These are phyloP conservation scores for Euphorbia celastroides DNA, from an alignment of 441 rosid species.

Conservation along the genomic window DNA sequence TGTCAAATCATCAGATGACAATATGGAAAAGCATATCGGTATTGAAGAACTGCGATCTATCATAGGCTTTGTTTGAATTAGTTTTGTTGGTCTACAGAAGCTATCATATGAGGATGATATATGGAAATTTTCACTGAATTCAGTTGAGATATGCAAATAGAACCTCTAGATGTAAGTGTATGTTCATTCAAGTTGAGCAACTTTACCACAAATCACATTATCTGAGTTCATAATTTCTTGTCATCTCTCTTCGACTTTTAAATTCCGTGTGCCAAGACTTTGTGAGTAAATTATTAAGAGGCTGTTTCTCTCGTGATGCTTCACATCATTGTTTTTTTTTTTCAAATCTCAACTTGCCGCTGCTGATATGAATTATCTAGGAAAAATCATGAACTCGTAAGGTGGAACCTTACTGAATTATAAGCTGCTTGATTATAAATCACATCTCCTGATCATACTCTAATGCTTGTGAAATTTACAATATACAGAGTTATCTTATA, in stretches of 20 bases:
- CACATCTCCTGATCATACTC: no score
- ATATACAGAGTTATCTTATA: not conserved
- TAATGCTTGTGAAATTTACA: not conserved
- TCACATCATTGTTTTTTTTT: not conserved
- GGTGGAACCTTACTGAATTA: not conserved
- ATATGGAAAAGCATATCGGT: not conserved
- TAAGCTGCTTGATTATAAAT: not conserved
- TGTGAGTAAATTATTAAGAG: not conserved
- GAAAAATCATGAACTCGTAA: not conserved
- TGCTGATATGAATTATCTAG: not conserved
- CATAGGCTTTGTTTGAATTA: not conserved
- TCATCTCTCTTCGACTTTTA: not conserved
- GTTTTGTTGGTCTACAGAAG: constrained; percentile 2
- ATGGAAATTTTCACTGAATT: not conserved
- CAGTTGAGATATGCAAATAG: not conserved
- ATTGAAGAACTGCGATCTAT: no score
- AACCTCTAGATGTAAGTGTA: not conserved
- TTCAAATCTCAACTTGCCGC: not conserved
- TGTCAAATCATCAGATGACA: not conserved
- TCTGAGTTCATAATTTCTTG: not conserved
- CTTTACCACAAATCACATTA: not conserved
- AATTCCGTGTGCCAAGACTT: not conserved
- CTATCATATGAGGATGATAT: no score
- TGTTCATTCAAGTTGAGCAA: not conserved
- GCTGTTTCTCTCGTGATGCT: not conserved